Evolutionary conservation across 2,329 filamentous ascomycete species (phyloP).

Genomic region (Cercospora zeae-maydis): DNA sequence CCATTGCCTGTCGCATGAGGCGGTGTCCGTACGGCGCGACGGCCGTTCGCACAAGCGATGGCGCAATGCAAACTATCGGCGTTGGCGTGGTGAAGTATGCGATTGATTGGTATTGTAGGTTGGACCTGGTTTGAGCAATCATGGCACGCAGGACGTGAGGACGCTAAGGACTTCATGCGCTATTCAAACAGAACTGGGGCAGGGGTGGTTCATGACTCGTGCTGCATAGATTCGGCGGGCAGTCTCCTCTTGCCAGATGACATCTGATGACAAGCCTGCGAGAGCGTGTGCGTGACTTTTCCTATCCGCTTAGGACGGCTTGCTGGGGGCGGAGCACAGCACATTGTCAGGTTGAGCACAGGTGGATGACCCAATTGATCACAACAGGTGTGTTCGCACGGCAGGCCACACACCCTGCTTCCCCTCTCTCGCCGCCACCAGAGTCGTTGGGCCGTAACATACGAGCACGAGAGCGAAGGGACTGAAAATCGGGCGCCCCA

Average conservation of each 20-base stretch:
- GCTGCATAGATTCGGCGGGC: background rate
- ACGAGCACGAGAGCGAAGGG: background rate
- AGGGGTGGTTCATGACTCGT: background rate
- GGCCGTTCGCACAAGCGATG: background rate
- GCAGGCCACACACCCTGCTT: background rate
- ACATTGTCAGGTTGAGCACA: background rate
- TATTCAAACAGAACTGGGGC: background rate
- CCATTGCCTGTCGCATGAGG: background rate
- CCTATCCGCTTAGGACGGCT: background rate
- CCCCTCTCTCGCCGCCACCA: background rate
- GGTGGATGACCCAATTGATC: no score
- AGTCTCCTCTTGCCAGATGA: background rate
- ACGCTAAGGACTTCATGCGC: background rate
- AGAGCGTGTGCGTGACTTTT: background rate
- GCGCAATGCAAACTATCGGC: background rate
- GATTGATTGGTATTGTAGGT: slow-evolving; percentile 6
- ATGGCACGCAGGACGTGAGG: background rate
- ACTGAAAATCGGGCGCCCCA: background rate
- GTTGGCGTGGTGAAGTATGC: background rate
- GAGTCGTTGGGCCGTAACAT: background rate
- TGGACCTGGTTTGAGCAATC: background rate
- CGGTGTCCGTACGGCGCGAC: background rate
- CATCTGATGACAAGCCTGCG: background rate
- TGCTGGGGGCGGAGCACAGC: background rate
- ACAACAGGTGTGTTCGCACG: background rate